A percentile compares a stretch with the other conserved stretches of the same genome.
These are phyloP conservation scores for Helicostylum pulchrum DNA, from an alignment of 192 early-diverging fungal species.

Conservation along the genomic window DNA sequence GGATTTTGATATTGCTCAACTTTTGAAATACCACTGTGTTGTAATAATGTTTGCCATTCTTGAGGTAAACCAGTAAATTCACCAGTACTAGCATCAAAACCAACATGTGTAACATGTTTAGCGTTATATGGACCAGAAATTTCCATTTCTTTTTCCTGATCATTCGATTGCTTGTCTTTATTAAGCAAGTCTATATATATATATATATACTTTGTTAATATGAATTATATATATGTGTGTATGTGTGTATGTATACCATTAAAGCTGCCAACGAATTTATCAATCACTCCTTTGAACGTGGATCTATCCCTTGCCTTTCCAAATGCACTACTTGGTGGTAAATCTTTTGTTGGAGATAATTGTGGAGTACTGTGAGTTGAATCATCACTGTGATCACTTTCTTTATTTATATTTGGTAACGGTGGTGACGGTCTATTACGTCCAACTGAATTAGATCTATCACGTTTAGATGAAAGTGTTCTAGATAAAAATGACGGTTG, in stretches of 20 bases:
- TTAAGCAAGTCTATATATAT: conserved; percentile 24
- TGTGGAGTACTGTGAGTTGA: background rate
- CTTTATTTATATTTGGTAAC: background rate
- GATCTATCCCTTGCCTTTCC: conserved; percentile 34
- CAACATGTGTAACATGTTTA: conserved; percentile 96
- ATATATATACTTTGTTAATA: background rate
- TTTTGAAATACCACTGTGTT: conserved; percentile 92
- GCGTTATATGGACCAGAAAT: conserved; percentile 96
- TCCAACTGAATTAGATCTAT: conserved; percentile 17
- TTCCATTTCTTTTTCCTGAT: conserved; percentile 70
- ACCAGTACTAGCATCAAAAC: conserved; percentile 93
- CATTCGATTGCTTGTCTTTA: conserved; percentile 17
- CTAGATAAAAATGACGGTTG: conserved; percentile 25
- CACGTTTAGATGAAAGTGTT: conserved; percentile 26
- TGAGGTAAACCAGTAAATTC: conserved; percentile 93
- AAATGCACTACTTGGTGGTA: background rate
- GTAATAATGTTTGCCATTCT: conserved; percentile 89
- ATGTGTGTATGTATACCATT: conserved; percentile 33
- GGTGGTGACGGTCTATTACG: conserved; percentile 8
- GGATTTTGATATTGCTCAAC: conserved; percentile 92
- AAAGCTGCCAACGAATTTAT: conserved; percentile 48
- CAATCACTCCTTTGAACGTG: conserved; percentile 56
- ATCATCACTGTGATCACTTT: background rate
- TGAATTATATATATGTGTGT: background rate
- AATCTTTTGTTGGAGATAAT: conserved; percentile 18